These are phyloP conservation scores for Nidularia pulvinata DNA, from an alignment of 768 basidiomycete genomes.

Conservation along the genomic window DNA sequence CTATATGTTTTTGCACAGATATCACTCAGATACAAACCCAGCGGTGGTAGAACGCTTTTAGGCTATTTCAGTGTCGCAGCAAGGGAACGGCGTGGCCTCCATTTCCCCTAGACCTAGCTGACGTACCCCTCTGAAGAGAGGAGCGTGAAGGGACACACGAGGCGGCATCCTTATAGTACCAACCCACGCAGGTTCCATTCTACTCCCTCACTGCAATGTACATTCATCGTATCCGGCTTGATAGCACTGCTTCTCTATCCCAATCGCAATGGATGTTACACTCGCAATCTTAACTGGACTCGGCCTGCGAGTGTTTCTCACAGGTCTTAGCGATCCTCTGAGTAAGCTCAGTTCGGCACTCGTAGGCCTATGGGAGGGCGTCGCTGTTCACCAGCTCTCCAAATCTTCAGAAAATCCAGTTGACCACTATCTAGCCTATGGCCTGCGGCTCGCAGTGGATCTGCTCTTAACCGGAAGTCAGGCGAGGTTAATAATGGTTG, in stretches of 20 bases:
- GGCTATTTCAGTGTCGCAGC: no score
- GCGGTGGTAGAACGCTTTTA: no score
- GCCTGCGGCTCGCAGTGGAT: constrained; percentile 40
- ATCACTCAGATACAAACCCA: no score
- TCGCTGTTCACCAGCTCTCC: constrained; percentile 37
- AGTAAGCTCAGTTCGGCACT: constrained; percentile 27
- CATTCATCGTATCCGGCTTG: constrained; percentile 10
- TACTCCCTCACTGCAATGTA: constrained; percentile 19
- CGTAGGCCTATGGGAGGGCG: constrained; percentile 43
- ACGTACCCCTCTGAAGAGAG: neutral
- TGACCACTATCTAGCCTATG: constrained; percentile 41
- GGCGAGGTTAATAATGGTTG: constrained; percentile 26
- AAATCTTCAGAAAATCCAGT: constrained; percentile 19
- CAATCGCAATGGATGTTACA: constrained; percentile 35
- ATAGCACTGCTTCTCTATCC: constrained; percentile 10
- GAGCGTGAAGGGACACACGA: constrained; percentile 12
- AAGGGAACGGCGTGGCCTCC: neutral
- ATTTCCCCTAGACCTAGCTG: neutral
- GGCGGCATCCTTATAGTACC: constrained; percentile 15
- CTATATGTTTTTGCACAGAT: no score
- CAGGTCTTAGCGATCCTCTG: constrained; percentile 17
- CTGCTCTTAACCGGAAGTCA: constrained; percentile 32
- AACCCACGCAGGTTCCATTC: constrained; percentile 18
- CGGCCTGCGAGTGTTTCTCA: constrained; percentile 34
- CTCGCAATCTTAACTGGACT: constrained; percentile 40